These are phyloP conservation scores for Xylona heveae DNA, from an alignment of 495 filamentous ascomycete species.

Conservation along the genomic window DNA sequence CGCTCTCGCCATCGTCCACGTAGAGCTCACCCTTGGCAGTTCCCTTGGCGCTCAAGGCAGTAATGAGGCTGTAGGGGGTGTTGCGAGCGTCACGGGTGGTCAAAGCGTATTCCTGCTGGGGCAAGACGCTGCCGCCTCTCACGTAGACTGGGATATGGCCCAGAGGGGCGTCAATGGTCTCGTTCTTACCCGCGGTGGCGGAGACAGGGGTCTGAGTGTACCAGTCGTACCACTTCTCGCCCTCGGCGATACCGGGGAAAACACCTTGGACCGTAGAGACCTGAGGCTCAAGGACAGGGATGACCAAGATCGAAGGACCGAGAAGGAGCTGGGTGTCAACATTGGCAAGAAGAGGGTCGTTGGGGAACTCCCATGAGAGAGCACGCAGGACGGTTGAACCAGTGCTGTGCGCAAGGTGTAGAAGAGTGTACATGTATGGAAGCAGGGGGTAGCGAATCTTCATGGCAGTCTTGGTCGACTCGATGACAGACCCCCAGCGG, in stretches of 20 bases:
- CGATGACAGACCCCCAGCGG: slow-evolving; percentile 44
- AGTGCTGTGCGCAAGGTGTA: slow-evolving; percentile 43
- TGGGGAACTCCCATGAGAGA: slow-evolving; percentile 64
- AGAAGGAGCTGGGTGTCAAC: slow-evolving; percentile 63
- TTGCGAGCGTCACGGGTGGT: slow-evolving; percentile 42
- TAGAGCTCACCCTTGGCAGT: slow-evolving; percentile 47
- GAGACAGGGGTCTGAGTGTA: slow-evolving; percentile 36
- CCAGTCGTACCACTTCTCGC: slow-evolving; percentile 61
- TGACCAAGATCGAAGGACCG: slow-evolving; percentile 46
- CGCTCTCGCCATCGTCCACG: slow-evolving; percentile 64
- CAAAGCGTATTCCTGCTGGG: slow-evolving; percentile 48
- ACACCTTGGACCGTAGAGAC: slow-evolving; percentile 48
- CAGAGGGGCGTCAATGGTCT: slow-evolving; percentile 54
- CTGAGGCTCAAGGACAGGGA: slow-evolving; percentile 46
- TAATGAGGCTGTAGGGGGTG: slow-evolving; percentile 49
- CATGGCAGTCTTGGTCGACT: slow-evolving; percentile 48
- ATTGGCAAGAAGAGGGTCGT: slow-evolving; percentile 45
- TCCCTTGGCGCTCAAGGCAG: slow-evolving; percentile 33
- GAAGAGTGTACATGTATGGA: slow-evolving; percentile 67
- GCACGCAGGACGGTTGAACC: slow-evolving; percentile 66
- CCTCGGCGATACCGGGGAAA: slow-evolving; percentile 49
- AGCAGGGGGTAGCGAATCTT: slow-evolving; percentile 50
- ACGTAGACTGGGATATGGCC: slow-evolving; percentile 64
- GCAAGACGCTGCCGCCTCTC: slow-evolving; percentile 46
- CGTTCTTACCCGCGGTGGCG: slow-evolving; percentile 39